Percentiles rank a stretch among this genome's conserved stretches.
phyloP scores from a whole-genome alignment of 1,284 basidiomycete species.

The Quambalaria eucalypti region DNA sequence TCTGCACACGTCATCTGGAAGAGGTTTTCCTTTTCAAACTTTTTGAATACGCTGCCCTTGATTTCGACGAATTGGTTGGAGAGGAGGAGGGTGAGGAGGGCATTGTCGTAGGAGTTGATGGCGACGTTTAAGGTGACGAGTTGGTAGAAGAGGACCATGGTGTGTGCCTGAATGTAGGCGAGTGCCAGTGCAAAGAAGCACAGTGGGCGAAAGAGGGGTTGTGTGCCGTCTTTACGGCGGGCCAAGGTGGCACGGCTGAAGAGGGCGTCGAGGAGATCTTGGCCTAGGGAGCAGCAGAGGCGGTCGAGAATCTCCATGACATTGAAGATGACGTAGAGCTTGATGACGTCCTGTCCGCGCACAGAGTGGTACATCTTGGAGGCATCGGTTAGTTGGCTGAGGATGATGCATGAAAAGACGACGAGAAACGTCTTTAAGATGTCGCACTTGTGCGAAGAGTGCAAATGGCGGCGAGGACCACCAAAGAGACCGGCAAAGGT shows the following conservation, averaged over 20 bases:
- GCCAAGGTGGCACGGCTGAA: constrained; percentile 86
- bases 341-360: constrained; percentile 75
- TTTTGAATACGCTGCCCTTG: constrained; percentile 98
- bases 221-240: constrained; percentile 50
- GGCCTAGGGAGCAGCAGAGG: constrained; percentile 89
- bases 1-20: constrained; percentile 85
- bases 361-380: constrained; percentile 99
- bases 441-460: constrained; percentile 74
- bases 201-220: constrained; percentile 60
- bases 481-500: constrained; percentile 15
- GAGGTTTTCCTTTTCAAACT: constrained; percentile 98
- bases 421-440: constrained; percentile 73
- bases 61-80: constrained; percentile 99
- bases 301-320: constrained; percentile 77
- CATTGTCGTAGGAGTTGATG: constrained; percentile 96
- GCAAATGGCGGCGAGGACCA: constrained; percentile 22
- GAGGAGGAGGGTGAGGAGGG: constrained; percentile 82
- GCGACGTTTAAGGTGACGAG: constrained; percentile 91
- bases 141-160: constrained; percentile 94
- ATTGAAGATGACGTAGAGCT: constrained; percentile 98
- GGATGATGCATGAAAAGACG: constrained; percentile 63
- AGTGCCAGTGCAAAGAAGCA: constrained; percentile 76
- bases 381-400: constrained; percentile 78
- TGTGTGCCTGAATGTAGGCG: constrained; percentile 68
- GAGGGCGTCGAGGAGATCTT: constrained; percentile 90